A percentile compares a stretch with the other conserved stretches of the same genome.
phyloP scores from a whole-genome alignment of 495 filamentous ascomycete genomes.

The Pyrenula aspistea region DNA sequence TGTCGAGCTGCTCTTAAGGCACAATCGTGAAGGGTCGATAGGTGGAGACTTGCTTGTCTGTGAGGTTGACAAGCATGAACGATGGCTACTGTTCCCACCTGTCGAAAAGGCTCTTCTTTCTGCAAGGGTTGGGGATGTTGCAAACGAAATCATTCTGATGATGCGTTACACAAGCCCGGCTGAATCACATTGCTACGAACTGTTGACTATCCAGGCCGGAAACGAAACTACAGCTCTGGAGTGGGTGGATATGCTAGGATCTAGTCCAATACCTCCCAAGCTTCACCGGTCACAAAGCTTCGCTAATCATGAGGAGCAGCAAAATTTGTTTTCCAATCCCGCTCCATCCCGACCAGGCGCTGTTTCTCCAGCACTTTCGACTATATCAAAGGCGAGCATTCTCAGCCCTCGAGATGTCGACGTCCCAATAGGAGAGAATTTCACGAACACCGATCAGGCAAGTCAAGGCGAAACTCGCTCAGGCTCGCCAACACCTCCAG shows the following conservation, averaged over 20 bases:
- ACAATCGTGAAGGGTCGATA: slow-evolving; percentile 48
- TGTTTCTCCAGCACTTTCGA: neutral
- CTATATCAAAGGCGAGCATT: neutral
- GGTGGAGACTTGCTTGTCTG: slow-evolving; percentile 80
- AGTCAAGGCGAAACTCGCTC: neutral
- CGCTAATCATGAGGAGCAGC: slow-evolving; percentile 30
- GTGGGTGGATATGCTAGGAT: slow-evolving; percentile 78
- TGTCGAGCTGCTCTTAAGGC: slow-evolving; percentile 77
- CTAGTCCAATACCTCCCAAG: slow-evolving; percentile 60
- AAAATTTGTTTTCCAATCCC: neutral
- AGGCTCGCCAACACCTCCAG: neutral
- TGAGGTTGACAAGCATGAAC: slow-evolving; percentile 60
- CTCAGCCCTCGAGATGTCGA: slow-evolving; percentile 46
- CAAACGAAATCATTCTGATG: slow-evolving; percentile 71
- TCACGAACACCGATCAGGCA: slow-evolving; percentile 6
- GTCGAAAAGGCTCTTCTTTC: slow-evolving; percentile 57
- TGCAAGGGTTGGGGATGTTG: slow-evolving; percentile 61
- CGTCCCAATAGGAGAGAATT: slow-evolving; percentile 66
- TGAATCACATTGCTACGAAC: slow-evolving; percentile 39
- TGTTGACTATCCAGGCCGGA: slow-evolving; percentile 57
- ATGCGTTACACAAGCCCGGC: slow-evolving; percentile 41
- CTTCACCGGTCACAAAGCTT: slow-evolving; percentile 38
- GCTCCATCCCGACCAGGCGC: neutral
- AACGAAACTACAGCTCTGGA: slow-evolving; percentile 68
- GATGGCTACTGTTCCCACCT: slow-evolving; percentile 89